A percentile compares a stretch with the other conserved stretches of the same genome.
These are phyloP conservation scores for Lotmaria passim DNA, from an alignment of 208 protist genomes.

Conservation along the genomic window DNA sequence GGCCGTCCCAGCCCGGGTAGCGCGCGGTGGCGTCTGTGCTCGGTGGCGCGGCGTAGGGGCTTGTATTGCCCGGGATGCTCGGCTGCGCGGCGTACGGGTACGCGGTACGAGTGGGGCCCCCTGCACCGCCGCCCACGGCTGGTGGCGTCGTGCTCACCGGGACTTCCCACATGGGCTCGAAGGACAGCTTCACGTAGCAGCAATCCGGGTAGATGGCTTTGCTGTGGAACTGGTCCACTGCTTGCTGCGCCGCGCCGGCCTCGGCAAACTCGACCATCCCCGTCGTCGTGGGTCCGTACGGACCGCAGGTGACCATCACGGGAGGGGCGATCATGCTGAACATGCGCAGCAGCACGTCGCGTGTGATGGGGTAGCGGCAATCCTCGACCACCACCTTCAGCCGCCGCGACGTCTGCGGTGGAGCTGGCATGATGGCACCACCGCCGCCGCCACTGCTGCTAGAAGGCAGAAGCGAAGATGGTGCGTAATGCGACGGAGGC, in stretches of 20 bases:
- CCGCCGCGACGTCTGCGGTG: constrained; percentile 28
- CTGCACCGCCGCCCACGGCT: constrained; percentile 28
- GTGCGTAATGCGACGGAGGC: constrained; percentile 4
- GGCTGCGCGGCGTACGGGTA: constrained; percentile 7
- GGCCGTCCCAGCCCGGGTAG: constrained; percentile 1
- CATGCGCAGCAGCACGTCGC: constrained; percentile 75
- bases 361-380: constrained; percentile 85
- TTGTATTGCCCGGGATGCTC: constrained; percentile 1
- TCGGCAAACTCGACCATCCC: constrained; percentile 81
- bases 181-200: constrained; percentile 77
- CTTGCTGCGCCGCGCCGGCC: constrained; percentile 54
- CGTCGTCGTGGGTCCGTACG: constrained; percentile 60
- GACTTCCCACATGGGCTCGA: constrained; percentile 41
- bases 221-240: constrained; percentile 70
- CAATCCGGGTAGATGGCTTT: constrained; percentile 86
- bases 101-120: too few relatives aligned
- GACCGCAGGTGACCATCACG: constrained; percentile 66
- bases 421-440: constrained; percentile 25
- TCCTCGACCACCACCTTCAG: constrained; percentile 82
- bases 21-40: neutral
- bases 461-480: neutral
- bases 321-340: constrained; percentile 79
- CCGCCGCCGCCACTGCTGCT: constrained; percentile 5
- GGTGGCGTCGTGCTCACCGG: constrained; percentile 2
- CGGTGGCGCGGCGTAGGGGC: neutral